phyloP scores from a whole-genome alignment of 495 filamentous ascomycete genomes.

The Penicillium coprophilum region DNA sequence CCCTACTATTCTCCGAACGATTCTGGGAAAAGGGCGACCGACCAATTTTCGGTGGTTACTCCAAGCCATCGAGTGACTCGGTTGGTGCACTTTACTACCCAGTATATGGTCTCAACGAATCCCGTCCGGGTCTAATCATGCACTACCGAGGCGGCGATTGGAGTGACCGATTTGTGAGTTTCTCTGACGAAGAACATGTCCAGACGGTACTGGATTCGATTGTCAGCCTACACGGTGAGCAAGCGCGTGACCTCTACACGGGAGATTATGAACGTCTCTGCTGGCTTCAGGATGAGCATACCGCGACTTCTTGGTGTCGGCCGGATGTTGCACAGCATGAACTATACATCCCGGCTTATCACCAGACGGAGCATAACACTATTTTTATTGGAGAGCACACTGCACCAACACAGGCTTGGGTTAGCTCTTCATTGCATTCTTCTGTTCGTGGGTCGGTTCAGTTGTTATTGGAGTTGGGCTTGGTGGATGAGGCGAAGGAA shows the following conservation, averaged over 20 bases:
- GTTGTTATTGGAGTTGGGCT: slow-evolving; percentile 61
- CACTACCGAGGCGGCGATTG: slow-evolving; percentile 52
- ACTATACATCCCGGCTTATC: slow-evolving; percentile 65
- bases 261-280: slow-evolving; percentile 57
- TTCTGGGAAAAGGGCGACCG: slow-evolving; percentile 64
- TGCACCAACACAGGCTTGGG: slow-evolving; percentile 67
- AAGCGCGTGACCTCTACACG: slow-evolving; percentile 53
- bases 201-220: slow-evolving; percentile 55
- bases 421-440: slow-evolving; percentile 60
- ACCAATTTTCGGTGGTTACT: slow-evolving; percentile 63
- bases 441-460: slow-evolving; percentile 62
- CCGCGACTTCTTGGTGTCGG: slow-evolving; percentile 51
- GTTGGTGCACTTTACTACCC: slow-evolving; percentile 61
- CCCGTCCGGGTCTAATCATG: slow-evolving; percentile 58
- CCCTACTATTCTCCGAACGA: slow-evolving; percentile 59
- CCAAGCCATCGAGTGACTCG: slow-evolving; percentile 49
- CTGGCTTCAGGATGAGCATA: slow-evolving; percentile 55
- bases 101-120: slow-evolving; percentile 58
- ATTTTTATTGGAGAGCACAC: slow-evolving; percentile 71
- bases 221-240: slow-evolving; percentile 56
- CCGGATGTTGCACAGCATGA: slow-evolving; percentile 59
- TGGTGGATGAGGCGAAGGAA: slow-evolving; percentile 67
- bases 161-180: slow-evolving; percentile 43
- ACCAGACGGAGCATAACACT: slow-evolving; percentile 61
- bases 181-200: slow-evolving; percentile 54